Evolutionary conservation across 345 rosid genomes (phyloP).

Genomic region (Sonneratia caseolaris): DNA sequence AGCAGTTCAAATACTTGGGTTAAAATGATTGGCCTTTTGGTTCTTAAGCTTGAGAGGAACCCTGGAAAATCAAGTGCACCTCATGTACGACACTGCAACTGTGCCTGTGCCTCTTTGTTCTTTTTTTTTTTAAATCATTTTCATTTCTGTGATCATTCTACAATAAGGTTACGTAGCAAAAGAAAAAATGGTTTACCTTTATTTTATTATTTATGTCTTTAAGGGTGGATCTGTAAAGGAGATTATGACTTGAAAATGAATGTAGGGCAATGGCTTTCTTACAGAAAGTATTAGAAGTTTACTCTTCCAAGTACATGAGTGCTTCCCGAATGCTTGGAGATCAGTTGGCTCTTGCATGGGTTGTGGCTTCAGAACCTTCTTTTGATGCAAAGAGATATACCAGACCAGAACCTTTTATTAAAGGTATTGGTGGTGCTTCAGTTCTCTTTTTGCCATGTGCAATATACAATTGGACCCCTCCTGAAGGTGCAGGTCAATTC

Average conservation of each 20-base stretch:
- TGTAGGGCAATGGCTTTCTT: slow-evolving; percentile 77
- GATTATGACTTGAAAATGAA: background rate
- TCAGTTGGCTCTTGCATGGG: slow-evolving; percentile 77
- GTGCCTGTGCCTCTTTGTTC: background rate
- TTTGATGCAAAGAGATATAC: slow-evolving; percentile 61
- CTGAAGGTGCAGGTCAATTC: slow-evolving; percentile 97
- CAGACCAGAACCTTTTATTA: slow-evolving; percentile 46
- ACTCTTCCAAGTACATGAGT: slow-evolving; percentile 54
- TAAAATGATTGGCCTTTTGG: background rate
- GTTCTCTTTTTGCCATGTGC: slow-evolving; percentile 80
- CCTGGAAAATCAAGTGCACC: background rate
- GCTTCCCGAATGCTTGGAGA: slow-evolving; percentile 97
- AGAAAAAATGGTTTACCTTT: no score
- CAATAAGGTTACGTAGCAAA: no score
- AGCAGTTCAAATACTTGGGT: background rate
- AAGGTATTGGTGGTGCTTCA: slow-evolving; percentile 47
- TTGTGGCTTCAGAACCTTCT: slow-evolving; percentile 45
- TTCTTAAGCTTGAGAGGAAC: background rate
- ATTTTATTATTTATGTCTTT: background rate
- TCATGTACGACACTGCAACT: background rate
- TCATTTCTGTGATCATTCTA: no score
- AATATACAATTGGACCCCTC: slow-evolving; percentile 91
- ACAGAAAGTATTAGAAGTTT: slow-evolving; percentile 47
- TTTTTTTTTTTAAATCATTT: no score
- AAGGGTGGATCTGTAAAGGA: background rate